A percentile compares a stretch with the other conserved stretches of the same genome.
These are phyloP conservation scores for Salinomyces thailandicus DNA, from an alignment of 2,329 filamentous ascomycete genomes.

Conservation along the genomic window DNA sequence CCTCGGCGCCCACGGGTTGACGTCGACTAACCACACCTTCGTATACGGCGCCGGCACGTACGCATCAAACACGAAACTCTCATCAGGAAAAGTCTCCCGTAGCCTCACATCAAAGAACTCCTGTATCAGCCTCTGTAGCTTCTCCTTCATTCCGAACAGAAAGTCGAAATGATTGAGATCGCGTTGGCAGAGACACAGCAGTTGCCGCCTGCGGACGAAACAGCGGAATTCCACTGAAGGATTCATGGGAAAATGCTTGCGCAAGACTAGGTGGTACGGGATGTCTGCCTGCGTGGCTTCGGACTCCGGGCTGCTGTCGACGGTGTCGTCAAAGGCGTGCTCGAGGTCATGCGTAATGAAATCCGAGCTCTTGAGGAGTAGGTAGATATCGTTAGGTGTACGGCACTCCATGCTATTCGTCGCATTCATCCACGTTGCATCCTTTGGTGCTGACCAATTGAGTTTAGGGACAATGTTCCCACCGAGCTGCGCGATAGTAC, in stretches of 20 bases:
- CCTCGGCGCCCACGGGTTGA: slow-evolving; percentile 85
- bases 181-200: slow-evolving; percentile 78
- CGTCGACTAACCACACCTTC: slow-evolving; percentile 75
- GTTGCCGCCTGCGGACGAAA: slow-evolving; percentile 72
- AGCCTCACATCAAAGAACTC: slow-evolving; percentile 68
- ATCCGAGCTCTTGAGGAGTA: slow-evolving; percentile 86
- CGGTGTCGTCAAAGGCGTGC: slow-evolving; percentile 76
- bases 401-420: slow-evolving; percentile 82
- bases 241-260: slow-evolving; percentile 80
- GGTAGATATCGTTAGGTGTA: slow-evolving; percentile 80
- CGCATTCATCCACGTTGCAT: slow-evolving; percentile 80
- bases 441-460: slow-evolving; percentile 95
- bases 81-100: slow-evolving; percentile 69
- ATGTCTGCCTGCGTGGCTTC: slow-evolving; percentile 35
- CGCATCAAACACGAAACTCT: slow-evolving; percentile 80
- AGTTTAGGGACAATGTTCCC: slow-evolving; percentile 85
- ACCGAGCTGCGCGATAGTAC: slow-evolving; percentile 68
- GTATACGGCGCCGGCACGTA: slow-evolving; percentile 72
- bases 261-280: slow-evolving; percentile 69
- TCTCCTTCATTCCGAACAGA: slow-evolving; percentile 54
- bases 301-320: slow-evolving; percentile 27
- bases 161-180: slow-evolving; percentile 89
- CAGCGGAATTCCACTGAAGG: slow-evolving; percentile 90
- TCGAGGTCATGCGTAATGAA: slow-evolving; percentile 92
- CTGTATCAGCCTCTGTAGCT: slow-evolving; percentile 57